These are phyloP conservation scores for Globisporangium sylvaticum DNA, from an alignment of 352 stramenopile genomes.

Conservation along the genomic window DNA sequence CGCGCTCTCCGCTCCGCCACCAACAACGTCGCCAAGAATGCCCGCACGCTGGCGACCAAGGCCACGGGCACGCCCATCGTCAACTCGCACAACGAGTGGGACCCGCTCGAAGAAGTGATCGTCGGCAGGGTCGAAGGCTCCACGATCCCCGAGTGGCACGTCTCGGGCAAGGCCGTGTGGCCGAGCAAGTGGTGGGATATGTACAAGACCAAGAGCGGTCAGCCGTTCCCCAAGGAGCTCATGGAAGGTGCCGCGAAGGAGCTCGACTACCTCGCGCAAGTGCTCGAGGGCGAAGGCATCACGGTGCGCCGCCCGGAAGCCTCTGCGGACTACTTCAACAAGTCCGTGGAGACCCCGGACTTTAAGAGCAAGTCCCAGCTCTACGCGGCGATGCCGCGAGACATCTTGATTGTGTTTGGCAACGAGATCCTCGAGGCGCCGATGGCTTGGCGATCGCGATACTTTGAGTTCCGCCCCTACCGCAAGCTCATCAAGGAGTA, in stretches of 20 bases:
- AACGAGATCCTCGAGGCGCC: slow-evolving; percentile 89
- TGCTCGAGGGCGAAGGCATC: slow-evolving; percentile 82
- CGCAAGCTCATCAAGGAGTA: slow-evolving; percentile 89
- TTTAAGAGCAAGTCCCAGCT: slow-evolving; percentile 82
- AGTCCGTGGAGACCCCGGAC: slow-evolving; percentile 76
- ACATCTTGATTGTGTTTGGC: slow-evolving; percentile 87
- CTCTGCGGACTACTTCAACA: slow-evolving; percentile 61
- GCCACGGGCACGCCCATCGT: slow-evolving; percentile 48
- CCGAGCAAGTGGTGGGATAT: slow-evolving; percentile 88
- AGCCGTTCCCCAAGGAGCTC: slow-evolving; percentile 76
- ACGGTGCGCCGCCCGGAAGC: slow-evolving; percentile 79
- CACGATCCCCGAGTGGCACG: slow-evolving; percentile 91
- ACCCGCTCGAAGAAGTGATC: slow-evolving; percentile 89
- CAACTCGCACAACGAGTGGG: slow-evolving; percentile 91
- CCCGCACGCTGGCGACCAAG: slow-evolving; percentile 19
- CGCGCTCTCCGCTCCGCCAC: slow-evolving; percentile 4
- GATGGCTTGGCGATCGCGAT: slow-evolving; percentile 88
- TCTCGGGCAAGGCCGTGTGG: slow-evolving; percentile 88
- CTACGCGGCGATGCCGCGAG: slow-evolving; percentile 87
- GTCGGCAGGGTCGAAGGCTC: slow-evolving; percentile 85
- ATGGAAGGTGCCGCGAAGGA: slow-evolving; percentile 71
- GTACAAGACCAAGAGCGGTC: slow-evolving; percentile 83
- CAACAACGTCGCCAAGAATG: neutral
- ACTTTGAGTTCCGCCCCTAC: slow-evolving; percentile 89
- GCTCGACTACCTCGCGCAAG: slow-evolving; percentile 83